A percentile compares a stretch with the other conserved stretches of the same genome.
Evolutionary conservation across 2,329 filamentous ascomycete species (phyloP).

Genomic region (Verruconis gallopava): DNA sequence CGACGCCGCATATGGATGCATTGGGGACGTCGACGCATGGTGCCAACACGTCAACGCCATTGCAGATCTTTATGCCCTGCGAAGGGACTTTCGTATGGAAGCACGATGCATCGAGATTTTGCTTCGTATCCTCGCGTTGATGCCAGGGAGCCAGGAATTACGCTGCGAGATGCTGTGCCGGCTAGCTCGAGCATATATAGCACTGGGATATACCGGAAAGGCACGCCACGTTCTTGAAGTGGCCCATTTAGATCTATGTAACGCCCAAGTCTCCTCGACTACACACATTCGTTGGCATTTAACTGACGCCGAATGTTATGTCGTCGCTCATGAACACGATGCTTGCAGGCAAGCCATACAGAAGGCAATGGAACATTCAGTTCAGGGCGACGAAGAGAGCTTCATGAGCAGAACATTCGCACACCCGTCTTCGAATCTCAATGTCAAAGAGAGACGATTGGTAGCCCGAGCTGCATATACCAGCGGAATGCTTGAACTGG

Average conservation of each 20-base stretch:
- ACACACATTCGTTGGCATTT: conserved; percentile 50
- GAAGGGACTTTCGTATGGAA: neutral
- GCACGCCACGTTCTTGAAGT: conserved; percentile 45
- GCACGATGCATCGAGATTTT: conserved; percentile 35
- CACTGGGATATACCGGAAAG: conserved; percentile 47
- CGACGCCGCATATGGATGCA: neutral
- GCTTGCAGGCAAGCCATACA: conserved; percentile 35
- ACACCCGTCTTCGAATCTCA: neutral
- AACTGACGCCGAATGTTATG: conserved; percentile 59
- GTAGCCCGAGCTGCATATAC: conserved; percentile 22
- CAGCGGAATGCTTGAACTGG: conserved; percentile 52
- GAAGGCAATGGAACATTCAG: conserved; percentile 20
- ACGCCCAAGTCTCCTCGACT: conserved; percentile 43
- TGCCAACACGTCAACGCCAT: neutral
- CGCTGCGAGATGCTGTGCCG: conserved; percentile 31
- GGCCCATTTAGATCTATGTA: conserved; percentile 38
- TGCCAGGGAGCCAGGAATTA: conserved; percentile 24
- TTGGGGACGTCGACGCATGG: neutral
- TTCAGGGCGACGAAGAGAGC: neutral
- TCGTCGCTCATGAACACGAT: conserved; percentile 51
- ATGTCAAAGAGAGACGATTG: conserved; percentile 28
- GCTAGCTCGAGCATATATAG: conserved; percentile 43
- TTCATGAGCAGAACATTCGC: neutral
- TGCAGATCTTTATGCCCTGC: neutral
- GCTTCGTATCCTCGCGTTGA: conserved; percentile 33